phyloP scores from a whole-genome alignment of 2,329 filamentous ascomycete species.

The Fusarium nematophilum region DNA sequence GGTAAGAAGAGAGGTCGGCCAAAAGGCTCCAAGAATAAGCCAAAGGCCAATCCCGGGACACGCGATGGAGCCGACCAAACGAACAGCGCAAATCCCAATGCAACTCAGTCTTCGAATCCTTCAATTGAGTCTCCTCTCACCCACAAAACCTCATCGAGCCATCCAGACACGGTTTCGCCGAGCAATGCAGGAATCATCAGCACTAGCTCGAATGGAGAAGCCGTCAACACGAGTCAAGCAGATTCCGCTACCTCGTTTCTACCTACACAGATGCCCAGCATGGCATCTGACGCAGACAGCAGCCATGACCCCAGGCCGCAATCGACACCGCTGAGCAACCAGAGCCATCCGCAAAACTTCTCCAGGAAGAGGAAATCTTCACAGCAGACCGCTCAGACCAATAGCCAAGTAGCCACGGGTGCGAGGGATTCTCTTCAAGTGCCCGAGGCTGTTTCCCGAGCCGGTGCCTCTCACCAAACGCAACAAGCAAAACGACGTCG shows the following conservation, averaged over 20 bases:
- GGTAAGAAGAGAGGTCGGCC: constrained; percentile 53
- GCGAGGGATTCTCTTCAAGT: constrained; percentile 7
- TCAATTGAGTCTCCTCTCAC: constrained; percentile 26
- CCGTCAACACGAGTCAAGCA: neutral
- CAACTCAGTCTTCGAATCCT: constrained; percentile 5
- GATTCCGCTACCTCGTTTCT: neutral
- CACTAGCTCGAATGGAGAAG: neutral
- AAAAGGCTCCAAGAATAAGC: constrained; percentile 60
- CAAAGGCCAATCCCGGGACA: constrained; percentile 42
- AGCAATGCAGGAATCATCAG: neutral
- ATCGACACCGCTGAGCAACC: neutral
- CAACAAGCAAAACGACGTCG: constrained; percentile 44
- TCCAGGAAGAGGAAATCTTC: constrained; percentile 28
- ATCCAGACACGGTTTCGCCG: neutral
- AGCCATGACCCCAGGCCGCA: neutral
- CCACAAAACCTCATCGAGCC: constrained; percentile 22
- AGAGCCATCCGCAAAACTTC: neutral
- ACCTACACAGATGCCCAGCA: neutral
- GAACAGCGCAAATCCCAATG: neutral
- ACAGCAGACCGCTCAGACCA: constrained; percentile 2
- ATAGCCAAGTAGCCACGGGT: neutral
- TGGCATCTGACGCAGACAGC: neutral
- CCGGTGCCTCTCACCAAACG: constrained; percentile 11
- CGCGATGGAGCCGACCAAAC: constrained; percentile 3
- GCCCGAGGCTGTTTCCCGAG: neutral